A percentile compares a stretch with the other conserved stretches of the same genome.
These are phyloP conservation scores for Fusarium tjaetaba DNA, from an alignment of 2,329 filamentous ascomycete genomes.

Conservation along the genomic window DNA sequence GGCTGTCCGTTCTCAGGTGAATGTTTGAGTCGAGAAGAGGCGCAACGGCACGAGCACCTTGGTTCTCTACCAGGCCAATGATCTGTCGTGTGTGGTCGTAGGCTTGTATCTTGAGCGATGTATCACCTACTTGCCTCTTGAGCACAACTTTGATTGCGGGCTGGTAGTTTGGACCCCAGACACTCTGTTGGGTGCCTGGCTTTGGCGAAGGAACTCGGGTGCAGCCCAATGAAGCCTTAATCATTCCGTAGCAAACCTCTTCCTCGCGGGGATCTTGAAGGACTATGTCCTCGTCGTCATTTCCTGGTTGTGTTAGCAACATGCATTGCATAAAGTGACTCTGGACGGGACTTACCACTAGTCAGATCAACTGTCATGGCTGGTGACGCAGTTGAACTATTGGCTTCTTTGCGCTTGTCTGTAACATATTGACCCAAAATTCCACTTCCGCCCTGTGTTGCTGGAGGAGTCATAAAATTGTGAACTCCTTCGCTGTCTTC, in stretches of 20 bases:
- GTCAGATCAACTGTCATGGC: conserved; percentile 68
- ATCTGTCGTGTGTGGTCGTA: conserved; percentile 75
- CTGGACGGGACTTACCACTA: conserved; percentile 51
- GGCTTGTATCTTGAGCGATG: conserved; percentile 72
- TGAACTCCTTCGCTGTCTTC: conserved; percentile 57
- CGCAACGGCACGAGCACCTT: conserved; percentile 73
- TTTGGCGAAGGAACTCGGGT: conserved; percentile 75
- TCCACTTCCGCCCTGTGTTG: conserved; percentile 57
- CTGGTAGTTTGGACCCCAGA: conserved; percentile 70
- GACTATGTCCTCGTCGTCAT: conserved; percentile 68
- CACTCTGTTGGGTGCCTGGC: conserved; percentile 65
- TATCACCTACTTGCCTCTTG: conserved; percentile 65
- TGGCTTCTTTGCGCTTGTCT: conserved; percentile 62
- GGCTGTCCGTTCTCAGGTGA: conserved; percentile 76
- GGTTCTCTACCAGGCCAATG: conserved; percentile 80
- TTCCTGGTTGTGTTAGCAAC: conserved; percentile 35
- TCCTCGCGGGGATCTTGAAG: conserved; percentile 70
- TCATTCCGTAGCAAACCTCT: conserved; percentile 83
- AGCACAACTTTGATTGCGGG: conserved; percentile 79
- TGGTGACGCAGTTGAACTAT: conserved; percentile 40
- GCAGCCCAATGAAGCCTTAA: conserved; percentile 75
- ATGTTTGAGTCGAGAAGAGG: conserved; percentile 76
- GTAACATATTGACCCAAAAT: conserved; percentile 74
- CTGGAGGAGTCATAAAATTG: conserved; percentile 46
- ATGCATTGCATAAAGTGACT: conserved; percentile 2